Conservation (phyloP, 2,329 filamentous ascomycete genomes). For the Pseudocercospora crystallina region DNA sequence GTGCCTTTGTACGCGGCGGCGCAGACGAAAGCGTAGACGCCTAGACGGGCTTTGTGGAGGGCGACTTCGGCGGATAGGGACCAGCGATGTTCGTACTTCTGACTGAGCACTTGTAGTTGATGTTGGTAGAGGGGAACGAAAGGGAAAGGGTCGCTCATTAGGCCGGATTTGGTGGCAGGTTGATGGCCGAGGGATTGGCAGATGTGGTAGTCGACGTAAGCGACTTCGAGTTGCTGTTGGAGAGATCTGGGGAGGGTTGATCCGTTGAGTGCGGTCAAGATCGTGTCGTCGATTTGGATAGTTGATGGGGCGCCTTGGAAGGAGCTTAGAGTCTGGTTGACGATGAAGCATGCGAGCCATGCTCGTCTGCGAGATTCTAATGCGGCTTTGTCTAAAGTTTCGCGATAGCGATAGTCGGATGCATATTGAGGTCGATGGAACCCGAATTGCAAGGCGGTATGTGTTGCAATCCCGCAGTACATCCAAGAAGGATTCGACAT, state of each 20-base stretch:
- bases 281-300: conserved; percentile 7
- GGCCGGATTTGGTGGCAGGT: background rate
- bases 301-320: conserved; percentile 7
- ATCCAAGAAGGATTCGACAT: conserved; percentile 8
- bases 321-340: conserved; percentile 7
- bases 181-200: conserved; percentile 6
- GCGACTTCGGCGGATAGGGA: conserved; percentile 5
- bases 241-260: background rate
- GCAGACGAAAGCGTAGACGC: conserved; percentile 2
- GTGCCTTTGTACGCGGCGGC: background rate
- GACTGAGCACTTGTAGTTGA: conserved; percentile 3
- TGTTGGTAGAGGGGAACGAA: conserved; percentile 3
- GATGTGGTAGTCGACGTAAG: conserved; percentile 5
- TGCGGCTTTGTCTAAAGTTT: background rate
- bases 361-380: conserved; percentile 1
- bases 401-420: conserved; percentile 5
- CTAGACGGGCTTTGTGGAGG: conserved; percentile 2
- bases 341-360: conserved; percentile 9
- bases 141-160: background rate
- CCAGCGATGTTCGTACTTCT: conserved; percentile 5
- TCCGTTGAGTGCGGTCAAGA: conserved; percentile 3
- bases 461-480: conserved; percentile 8
- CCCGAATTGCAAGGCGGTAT: conserved; percentile 8
- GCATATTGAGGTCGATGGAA: conserved; percentile 7
- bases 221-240: conserved; percentile 10